Percentiles rank a stretch among this genome's conserved stretches.
These are phyloP conservation scores for Aciculosporium take DNA, from an alignment of 2,329 filamentous ascomycete genomes.

Conservation along the genomic window DNA sequence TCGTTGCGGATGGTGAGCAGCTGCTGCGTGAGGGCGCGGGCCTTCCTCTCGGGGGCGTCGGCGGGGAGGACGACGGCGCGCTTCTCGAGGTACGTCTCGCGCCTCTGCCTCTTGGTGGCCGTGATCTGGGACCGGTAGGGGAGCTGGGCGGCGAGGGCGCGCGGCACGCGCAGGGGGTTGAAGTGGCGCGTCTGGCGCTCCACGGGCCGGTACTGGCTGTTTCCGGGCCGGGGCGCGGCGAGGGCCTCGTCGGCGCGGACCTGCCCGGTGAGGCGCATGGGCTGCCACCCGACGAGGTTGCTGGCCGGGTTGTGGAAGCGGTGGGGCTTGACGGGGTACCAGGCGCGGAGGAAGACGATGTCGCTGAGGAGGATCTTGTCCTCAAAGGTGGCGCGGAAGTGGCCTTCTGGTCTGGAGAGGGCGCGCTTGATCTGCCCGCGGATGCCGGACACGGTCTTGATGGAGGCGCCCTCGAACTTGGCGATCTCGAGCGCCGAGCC, in stretches of 20 bases:
- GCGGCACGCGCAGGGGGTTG: slow-evolving; percentile 64
- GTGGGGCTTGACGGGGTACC: slow-evolving; percentile 91
- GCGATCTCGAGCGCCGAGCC: slow-evolving; percentile 82
- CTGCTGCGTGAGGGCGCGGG: slow-evolving; percentile 81
- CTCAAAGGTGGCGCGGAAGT: slow-evolving; percentile 94
- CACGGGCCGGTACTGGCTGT: slow-evolving; percentile 67
- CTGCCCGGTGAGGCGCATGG: slow-evolving; percentile 88
- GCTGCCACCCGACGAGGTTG: slow-evolving; percentile 82
- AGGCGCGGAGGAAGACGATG: slow-evolving; percentile 89
- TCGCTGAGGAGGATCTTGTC: slow-evolving; percentile 97
- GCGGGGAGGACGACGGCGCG: slow-evolving; percentile 74
- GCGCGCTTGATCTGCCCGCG: slow-evolving; percentile 96
- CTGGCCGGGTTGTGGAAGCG: slow-evolving; percentile 95
- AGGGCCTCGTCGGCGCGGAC: slow-evolving; percentile 66
- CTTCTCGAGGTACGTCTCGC: slow-evolving; percentile 84
- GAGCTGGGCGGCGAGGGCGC: slow-evolving; percentile 65
- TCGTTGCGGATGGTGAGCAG: slow-evolving; percentile 82
- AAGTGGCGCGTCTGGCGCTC: slow-evolving; percentile 59
- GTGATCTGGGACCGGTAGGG: slow-evolving; percentile 89
- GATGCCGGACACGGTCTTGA: slow-evolving; percentile 91
- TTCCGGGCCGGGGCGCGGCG: slow-evolving; percentile 63
- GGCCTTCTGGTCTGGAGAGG: slow-evolving; percentile 80
- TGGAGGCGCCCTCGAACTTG: slow-evolving; percentile 92
- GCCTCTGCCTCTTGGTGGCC: slow-evolving; percentile 63
- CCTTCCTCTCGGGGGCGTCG: slow-evolving; percentile 76